Percentiles rank a stretch among this genome's conserved stretches.
These are phyloP conservation scores for Chytriomyces confervae DNA, from an alignment of 192 early-diverging fungal species.

Conservation along the genomic window DNA sequence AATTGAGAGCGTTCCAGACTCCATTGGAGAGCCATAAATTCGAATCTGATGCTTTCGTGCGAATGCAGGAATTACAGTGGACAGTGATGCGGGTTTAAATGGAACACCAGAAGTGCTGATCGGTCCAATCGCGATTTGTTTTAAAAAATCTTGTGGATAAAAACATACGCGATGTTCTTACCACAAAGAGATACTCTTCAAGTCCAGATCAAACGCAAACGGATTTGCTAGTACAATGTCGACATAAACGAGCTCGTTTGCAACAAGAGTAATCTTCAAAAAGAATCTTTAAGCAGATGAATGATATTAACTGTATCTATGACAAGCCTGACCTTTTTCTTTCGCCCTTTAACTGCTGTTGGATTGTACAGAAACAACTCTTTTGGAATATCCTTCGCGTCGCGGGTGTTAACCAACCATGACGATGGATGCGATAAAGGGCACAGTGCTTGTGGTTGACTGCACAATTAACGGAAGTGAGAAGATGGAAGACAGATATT, in stretches of 20 bases:
- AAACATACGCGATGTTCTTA: neutral
- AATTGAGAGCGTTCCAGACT: constrained; percentile 65
- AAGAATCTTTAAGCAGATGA: constrained; percentile 1
- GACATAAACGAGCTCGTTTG: constrained; percentile 71
- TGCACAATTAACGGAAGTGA: constrained; percentile 17
- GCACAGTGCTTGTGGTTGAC: constrained; percentile 60
- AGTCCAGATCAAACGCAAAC: constrained; percentile 79
- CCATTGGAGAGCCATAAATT: constrained; percentile 67
- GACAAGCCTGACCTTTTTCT: constrained; percentile 43
- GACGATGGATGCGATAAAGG: constrained; percentile 64
- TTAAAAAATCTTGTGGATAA: neutral
- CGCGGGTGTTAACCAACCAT: constrained; percentile 34
- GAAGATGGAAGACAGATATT: neutral
- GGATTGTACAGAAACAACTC: constrained; percentile 86
- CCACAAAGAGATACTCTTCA: constrained; percentile 60
- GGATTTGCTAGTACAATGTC: constrained; percentile 77
- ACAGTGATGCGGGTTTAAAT: constrained; percentile 63
- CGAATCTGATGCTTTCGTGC: constrained; percentile 62
- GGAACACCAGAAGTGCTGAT: constrained; percentile 64
- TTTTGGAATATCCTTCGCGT: constrained; percentile 27
- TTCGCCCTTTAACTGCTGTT: constrained; percentile 66
- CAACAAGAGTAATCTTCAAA: constrained; percentile 62
- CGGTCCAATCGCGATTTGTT: neutral
- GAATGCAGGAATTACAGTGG: constrained; percentile 72
- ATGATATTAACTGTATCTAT: neutral